phyloP scores from a whole-genome alignment of 106 monocot genomes.

The Hemerocallis citrina region DNA sequence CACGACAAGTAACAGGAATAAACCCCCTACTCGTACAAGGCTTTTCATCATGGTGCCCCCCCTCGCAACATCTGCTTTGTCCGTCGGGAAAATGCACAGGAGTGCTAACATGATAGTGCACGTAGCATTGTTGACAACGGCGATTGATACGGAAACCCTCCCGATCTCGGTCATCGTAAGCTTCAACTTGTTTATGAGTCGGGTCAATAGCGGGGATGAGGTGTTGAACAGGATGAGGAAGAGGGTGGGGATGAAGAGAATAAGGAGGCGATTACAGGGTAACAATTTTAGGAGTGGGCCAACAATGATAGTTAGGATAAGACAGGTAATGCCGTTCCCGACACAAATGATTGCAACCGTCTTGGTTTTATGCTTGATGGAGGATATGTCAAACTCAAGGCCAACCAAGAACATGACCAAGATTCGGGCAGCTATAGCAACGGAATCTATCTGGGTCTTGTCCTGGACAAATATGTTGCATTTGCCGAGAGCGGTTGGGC shows the following conservation, averaged over 20 bases:
- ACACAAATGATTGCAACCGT: slow-evolving; percentile 4
- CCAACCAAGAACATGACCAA: slow-evolving; percentile 33
- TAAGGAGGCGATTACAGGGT: background rate
- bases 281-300: background rate
- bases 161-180: slow-evolving; percentile 26
- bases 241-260: slow-evolving; percentile 11
- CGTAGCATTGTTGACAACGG: slow-evolving; percentile 19
- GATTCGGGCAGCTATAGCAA: too few relatives aligned
- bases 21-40: background rate
- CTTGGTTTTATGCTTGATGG: background rate
- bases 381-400: slow-evolving; percentile 13
- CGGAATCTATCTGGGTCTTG: too few relatives aligned
- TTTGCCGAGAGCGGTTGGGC: too few relatives aligned
- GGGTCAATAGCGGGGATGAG: slow-evolving; percentile 21
- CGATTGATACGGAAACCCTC: slow-evolving; percentile 18
- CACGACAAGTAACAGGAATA: slow-evolving; percentile 14
- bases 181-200: slow-evolving; percentile 26
- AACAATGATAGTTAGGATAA: background rate
- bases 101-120: background rate
- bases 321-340: too few relatives aligned
- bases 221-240: slow-evolving; percentile 17
- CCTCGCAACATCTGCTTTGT: too few relatives aligned
- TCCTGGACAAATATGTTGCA: too few relatives aligned
- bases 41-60: too few relatives aligned
- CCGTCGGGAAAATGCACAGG: background rate